phyloP scores from a whole-genome alignment of 208 protist species.

The Entamoeba nuttalli region DNA sequence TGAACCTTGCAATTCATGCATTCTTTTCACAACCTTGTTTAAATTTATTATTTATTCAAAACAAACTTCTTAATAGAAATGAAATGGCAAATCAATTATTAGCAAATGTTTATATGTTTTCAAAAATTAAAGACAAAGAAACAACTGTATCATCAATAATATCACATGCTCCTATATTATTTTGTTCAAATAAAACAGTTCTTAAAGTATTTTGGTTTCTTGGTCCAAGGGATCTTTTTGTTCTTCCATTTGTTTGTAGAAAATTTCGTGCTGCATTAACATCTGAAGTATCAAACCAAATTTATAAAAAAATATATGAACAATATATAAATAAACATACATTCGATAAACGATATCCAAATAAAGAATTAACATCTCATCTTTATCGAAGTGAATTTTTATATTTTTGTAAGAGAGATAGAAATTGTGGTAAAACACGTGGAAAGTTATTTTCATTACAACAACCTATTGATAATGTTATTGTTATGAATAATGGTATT shows the following conservation, averaged over 20 bases:
- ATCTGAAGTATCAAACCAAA: neutral
- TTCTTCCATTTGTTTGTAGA: neutral
- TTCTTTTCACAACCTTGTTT: neutral
- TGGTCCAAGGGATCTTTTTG: neutral
- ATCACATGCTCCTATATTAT: neutral
- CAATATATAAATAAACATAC: neutral
- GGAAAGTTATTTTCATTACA: neutral
- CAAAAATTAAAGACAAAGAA: neutral
- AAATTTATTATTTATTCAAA: neutral
- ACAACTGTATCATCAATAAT: neutral
- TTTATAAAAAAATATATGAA: neutral
- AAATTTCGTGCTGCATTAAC: neutral
- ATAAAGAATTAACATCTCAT: neutral
- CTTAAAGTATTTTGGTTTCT: neutral
- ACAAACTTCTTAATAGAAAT: neutral
- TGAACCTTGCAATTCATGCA: neutral
- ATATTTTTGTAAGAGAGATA: neutral
- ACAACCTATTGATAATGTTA: neutral
- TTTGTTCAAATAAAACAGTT: neutral
- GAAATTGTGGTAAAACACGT: neutral
- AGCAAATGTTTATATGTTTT: neutral
- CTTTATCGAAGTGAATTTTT: neutral
- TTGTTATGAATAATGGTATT: neutral
- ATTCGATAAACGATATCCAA: neutral
- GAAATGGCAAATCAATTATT: neutral